Conservation (phyloP, 139 green algal genomes). For the Diplosphaera chodatii region DNA sequence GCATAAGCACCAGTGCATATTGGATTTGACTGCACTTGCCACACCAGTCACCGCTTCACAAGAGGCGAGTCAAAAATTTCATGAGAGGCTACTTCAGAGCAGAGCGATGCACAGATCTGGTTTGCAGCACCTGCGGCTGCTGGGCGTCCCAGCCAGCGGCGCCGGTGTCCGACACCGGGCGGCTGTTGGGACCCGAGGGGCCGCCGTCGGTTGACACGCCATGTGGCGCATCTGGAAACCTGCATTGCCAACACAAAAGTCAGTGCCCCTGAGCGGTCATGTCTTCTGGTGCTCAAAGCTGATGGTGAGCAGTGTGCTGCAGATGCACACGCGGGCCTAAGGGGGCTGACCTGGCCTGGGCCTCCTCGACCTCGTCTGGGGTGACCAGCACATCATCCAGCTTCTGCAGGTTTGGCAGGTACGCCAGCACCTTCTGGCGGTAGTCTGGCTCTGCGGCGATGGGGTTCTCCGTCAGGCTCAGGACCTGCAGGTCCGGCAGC, state of each 20-base stretch:
- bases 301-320: too few species aligned
- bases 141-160: background rate
- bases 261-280: too few species aligned
- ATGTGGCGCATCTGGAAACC: background rate
- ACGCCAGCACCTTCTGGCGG: background rate
- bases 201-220: background rate
- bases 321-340: too few species aligned
- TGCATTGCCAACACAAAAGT: too few species aligned
- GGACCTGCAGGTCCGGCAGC: background rate
- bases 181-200: too few species aligned
- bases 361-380: background rate
- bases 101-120: too few species aligned
- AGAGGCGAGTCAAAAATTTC: too few species aligned
- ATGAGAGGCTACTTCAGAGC: too few species aligned
- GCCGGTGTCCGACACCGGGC: too few species aligned
- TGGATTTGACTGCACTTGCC: too few species aligned
- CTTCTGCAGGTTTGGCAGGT: background rate
- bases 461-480: slow-evolving; percentile 33
- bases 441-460: slow-evolving; percentile 36
- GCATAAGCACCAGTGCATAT: background rate
- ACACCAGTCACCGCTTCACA: too few species aligned
- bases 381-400: background rate
- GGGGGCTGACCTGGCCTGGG: background rate
- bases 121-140: background rate
- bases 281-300: too few species aligned